These are phyloP conservation scores for Ambispora gerdemannii DNA, from an alignment of 192 early-diverging fungal genomes.

Conservation along the genomic window DNA sequence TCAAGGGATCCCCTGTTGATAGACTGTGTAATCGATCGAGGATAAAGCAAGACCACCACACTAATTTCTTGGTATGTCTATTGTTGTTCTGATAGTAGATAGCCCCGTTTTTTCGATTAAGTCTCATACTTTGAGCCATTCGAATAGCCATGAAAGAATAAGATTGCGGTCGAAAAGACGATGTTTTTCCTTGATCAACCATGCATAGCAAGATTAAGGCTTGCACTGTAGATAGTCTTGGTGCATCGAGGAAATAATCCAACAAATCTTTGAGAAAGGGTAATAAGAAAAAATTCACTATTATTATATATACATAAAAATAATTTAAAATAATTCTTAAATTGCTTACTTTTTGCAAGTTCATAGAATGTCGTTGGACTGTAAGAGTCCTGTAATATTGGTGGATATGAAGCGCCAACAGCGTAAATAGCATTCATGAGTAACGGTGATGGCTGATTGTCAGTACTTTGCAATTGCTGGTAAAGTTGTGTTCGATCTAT, in stretches of 20 bases:
- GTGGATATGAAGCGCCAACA: slow-evolving; percentile 36
- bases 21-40: slow-evolving; percentile 34
- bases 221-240: slow-evolving; percentile 42
- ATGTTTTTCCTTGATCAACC: slow-evolving; percentile 40
- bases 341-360: slow-evolving; percentile 8
- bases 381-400: slow-evolving; percentile 18
- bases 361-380: slow-evolving; percentile 22
- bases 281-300: slow-evolving; percentile 15
- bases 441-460: slow-evolving; percentile 37
- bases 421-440: slow-evolving; percentile 40
- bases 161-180: slow-evolving; percentile 38
- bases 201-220: slow-evolving; percentile 40
- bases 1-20: slow-evolving; percentile 48
- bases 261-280: slow-evolving; percentile 30
- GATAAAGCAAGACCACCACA: slow-evolving; percentile 22
- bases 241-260: slow-evolving; percentile 41
- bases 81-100: not conserved
- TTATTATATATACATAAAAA: not conserved
- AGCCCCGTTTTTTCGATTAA: slow-evolving; percentile 30
- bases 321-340: not conserved
- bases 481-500: slow-evolving; percentile 24
- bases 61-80: slow-evolving; percentile 24
- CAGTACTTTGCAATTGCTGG: slow-evolving; percentile 17
- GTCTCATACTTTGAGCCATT: slow-evolving; percentile 44
- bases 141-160: slow-evolving; percentile 45